Evolutionary conservation across 345 rosid species (phyloP), one percentile per base, ranked within the genome.

Genomic region (Aurinia saxatilis): DNA sequence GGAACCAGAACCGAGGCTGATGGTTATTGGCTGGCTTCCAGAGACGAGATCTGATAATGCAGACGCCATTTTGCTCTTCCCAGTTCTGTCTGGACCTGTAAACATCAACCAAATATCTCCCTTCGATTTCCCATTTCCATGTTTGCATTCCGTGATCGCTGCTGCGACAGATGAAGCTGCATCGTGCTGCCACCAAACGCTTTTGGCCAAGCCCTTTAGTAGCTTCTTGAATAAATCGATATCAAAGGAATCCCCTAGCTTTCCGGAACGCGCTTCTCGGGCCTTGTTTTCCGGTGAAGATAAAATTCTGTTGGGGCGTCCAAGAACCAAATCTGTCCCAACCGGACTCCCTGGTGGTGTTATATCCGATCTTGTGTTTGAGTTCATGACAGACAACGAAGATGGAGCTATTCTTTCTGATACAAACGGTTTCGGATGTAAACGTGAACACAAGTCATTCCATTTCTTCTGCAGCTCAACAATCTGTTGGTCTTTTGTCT

Each of bases 151-250:
- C 0, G 85, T 81, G 53, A 90, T 83, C 2, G 86, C 80, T 21
- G 82, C 67, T n/a, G 97, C 95, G 50, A 90, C 74, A 0, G 95
- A 84, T 17, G 95, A 81, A 33, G 99, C 90, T 21, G 99, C 97
- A 15, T 93, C 97, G 14, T 65, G 80, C 77, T 93, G 99, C 99
- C 99, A 93, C 95, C 95, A 79, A 16, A 84, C 95, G 68, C 79
- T 84, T 65, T 85, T 92, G 0, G 50, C 33, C 57, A 93, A 84
- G 41, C 92, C 90, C 57, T 84, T 87, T 57, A 86, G 82, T 33
- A 93, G 90, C 78, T 79, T 81, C 84, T 93, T 93, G 70, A 74
- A 81, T 3, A 84, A 75, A 47, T 84, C 96, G 2, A 80, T 75
- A 68, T 90, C 98, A 16, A 76, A 49, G 0, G 79, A 39, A 56